Evolutionary conservation across 2,329 filamentous ascomycete species (phyloP), one percentile per base, ranked within the genome.

Genomic region (Colletotrichum sp.): DNA sequence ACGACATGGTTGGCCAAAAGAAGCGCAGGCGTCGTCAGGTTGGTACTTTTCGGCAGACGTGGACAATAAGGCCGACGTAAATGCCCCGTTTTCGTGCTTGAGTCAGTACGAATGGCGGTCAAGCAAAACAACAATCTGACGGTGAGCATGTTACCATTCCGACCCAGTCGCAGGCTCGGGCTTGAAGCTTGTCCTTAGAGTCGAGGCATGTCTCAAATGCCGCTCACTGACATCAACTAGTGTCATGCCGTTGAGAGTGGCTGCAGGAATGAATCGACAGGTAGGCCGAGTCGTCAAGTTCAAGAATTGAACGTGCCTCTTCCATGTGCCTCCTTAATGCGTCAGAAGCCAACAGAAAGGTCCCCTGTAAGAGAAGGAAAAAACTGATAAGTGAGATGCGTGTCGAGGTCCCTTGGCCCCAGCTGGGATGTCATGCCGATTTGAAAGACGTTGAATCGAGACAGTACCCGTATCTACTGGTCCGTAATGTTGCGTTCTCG

Each of bases 91-190:
- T 43, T 24, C 12, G 21, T 59, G 54, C 67, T 70, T 70, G 71
- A 73, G 59, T 73, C 71, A 27, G 61, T 65, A 34, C 33, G 67
- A 73, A 51, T 70, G 69, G 71, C 71, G 67, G 71, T 70, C 71
- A 73, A 63, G 29, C 34, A 38, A 18, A 59, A 13, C 27, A 24
- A 73, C 51, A 24, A 31, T 31, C n/a, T 43, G 47, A 34, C 61
- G 58, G 34, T 64, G 47, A 69, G 54, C 27, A 21, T 9, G n/a
- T 47, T 69, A 58, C 57, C 65, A 33, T 62, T 15, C 43, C 6
- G 13, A 66, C 27, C 12, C 31, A 15, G 36, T n/a, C 47, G 63
- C 55, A 67, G 66, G 54, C 18, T 27, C 55, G 29, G 62, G 54
- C 21, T 57, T 47, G 38, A 61, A 51, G 69, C 57, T 57, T 69